A percentile compares a stretch with the other conserved stretches of the same genome.
Conservation (phyloP, 2,329 filamentous ascomycete species). For the Aspergillus brasiliensis region DNA sequence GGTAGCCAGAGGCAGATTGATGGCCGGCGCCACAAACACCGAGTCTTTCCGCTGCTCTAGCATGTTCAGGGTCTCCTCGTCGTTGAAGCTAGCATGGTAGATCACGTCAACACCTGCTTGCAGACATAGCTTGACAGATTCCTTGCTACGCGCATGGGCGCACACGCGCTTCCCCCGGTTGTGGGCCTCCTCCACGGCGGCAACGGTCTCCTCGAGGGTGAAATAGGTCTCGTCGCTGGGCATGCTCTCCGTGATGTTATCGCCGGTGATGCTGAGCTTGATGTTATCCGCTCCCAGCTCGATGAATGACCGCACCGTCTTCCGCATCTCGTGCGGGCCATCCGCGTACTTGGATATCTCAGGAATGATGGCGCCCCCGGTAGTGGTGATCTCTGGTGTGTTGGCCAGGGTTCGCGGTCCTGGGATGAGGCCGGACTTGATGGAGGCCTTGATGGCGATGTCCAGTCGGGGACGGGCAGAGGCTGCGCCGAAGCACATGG, state of each 20-base stretch:
- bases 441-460: slow-evolving; percentile 10
- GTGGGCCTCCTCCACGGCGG: slow-evolving; percentile 3
- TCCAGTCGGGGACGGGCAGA: slow-evolving; percentile 13
- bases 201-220: slow-evolving; percentile 1
- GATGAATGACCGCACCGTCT: slow-evolving; percentile 18
- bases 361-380: slow-evolving; percentile 5
- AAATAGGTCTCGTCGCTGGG: slow-evolving; percentile 3
- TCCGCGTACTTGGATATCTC: slow-evolving; percentile 25
- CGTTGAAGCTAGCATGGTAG: slow-evolving; percentile 4
- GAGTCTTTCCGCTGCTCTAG: slow-evolving; percentile 1
- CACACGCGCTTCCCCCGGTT: background rate
- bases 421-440: slow-evolving; percentile 8
- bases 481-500: slow-evolving; percentile 17
- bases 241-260: background rate
- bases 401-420: slow-evolving; percentile 13
- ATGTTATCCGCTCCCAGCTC: background rate
- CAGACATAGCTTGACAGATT: background rate
- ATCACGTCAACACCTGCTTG: background rate
- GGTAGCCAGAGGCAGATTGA: background rate
- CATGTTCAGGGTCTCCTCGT: background rate
- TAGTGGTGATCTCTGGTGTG: slow-evolving; percentile 5
- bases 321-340: slow-evolving; percentile 44
- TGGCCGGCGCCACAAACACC: background rate
- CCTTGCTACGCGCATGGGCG: background rate
- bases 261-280: slow-evolving; percentile 3